Conservation (phyloP, 192 early-diverging fungal genomes). For the Diversispora epigaea region DNA sequence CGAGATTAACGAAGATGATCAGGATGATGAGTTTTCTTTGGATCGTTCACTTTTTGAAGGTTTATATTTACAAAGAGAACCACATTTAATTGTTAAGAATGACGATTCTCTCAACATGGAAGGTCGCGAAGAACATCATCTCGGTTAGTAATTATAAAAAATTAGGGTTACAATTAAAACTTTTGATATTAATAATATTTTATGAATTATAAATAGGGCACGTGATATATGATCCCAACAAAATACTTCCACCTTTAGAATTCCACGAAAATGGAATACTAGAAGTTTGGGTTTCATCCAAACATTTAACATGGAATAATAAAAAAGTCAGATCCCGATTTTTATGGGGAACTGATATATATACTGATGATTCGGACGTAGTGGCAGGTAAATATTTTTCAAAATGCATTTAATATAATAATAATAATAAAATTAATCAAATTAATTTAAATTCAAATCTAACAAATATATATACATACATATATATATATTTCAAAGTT, state of each 20-base stretch:
- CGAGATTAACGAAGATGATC: neutral
- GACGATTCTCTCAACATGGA: conserved; percentile 40
- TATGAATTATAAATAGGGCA: conserved; percentile 36
- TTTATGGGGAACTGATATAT: conserved; percentile 83
- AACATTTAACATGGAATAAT: conserved; percentile 64
- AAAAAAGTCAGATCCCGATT: conserved; percentile 59
- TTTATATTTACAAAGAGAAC: conserved; percentile 12
- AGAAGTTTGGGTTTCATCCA: conserved; percentile 66
- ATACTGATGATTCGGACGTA: conserved; percentile 82
- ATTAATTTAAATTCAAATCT: neutral
- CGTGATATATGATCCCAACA: conserved; percentile 46
- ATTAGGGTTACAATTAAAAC: neutral
- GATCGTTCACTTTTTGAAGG: conserved; percentile 9
- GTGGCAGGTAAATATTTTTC: conserved; percentile 63
- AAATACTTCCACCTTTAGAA: conserved; percentile 51
- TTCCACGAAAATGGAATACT: conserved; percentile 54
- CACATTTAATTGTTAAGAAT: conserved; percentile 41
- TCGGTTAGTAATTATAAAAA: conserved; percentile 33
- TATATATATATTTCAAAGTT: conserved; percentile 40
- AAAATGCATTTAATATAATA: neutral
- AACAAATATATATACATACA: too few relatives aligned
- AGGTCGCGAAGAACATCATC: conserved; percentile 30
- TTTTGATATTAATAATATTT: neutral
- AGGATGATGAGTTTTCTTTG: neutral
- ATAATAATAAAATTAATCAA: neutral